A percentile compares a stretch with the other conserved stretches of the same genome.
phyloP scores from a whole-genome alignment of 805 yeast genomes.

The Wickerhamomyces canadensis region DNA sequence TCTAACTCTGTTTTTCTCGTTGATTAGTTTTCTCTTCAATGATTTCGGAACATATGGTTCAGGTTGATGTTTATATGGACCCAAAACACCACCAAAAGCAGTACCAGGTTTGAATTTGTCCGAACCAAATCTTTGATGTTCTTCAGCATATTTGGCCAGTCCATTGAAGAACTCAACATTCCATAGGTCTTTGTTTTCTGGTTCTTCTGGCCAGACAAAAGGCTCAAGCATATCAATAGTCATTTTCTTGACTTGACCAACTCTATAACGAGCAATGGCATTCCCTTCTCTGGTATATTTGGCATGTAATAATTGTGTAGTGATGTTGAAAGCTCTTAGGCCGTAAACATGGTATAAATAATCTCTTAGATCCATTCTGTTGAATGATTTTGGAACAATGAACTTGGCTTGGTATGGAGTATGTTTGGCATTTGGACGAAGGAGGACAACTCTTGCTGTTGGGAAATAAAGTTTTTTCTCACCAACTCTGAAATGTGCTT shows the following conservation, averaged over 20 bases:
- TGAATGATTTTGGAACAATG: slow-evolving; percentile 88
- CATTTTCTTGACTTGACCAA: slow-evolving; percentile 88
- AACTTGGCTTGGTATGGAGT: slow-evolving; percentile 97
- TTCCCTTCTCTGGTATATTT: slow-evolving; percentile 56
- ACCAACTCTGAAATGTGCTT: slow-evolving; percentile 82
- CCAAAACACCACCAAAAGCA: slow-evolving; percentile 66
- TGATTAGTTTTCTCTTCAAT: slow-evolving; percentile 39
- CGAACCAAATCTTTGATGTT: slow-evolving; percentile 52
- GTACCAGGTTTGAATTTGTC: slow-evolving; percentile 61
- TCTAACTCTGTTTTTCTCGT: slow-evolving; percentile 29
- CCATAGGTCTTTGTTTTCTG: slow-evolving; percentile 37
- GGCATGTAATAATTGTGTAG: slow-evolving; percentile 79
- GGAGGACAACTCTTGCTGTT: slow-evolving; percentile 68
- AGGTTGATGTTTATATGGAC: slow-evolving; percentile 54
- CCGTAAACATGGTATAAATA: slow-evolving; percentile 89
- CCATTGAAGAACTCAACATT: slow-evolving; percentile 38
- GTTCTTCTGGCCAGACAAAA: slow-evolving; percentile 85
- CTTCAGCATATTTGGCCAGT: slow-evolving; percentile 46
- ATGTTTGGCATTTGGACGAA: slow-evolving; percentile 93
- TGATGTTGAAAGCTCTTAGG: slow-evolving; percentile 79
- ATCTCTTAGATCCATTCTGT: slow-evolving; percentile 91
- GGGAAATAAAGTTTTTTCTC: slow-evolving; percentile 77
- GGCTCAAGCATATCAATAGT: slow-evolving; percentile 95
- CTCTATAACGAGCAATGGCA: slow-evolving; percentile 63
- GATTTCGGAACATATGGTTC: slow-evolving; percentile 57